Percentiles rank a stretch among this genome's conserved stretches.
Evolutionary conservation across 2,329 filamentous ascomycete genomes (phyloP).

Genomic region (Alternaria arborescens): DNA sequence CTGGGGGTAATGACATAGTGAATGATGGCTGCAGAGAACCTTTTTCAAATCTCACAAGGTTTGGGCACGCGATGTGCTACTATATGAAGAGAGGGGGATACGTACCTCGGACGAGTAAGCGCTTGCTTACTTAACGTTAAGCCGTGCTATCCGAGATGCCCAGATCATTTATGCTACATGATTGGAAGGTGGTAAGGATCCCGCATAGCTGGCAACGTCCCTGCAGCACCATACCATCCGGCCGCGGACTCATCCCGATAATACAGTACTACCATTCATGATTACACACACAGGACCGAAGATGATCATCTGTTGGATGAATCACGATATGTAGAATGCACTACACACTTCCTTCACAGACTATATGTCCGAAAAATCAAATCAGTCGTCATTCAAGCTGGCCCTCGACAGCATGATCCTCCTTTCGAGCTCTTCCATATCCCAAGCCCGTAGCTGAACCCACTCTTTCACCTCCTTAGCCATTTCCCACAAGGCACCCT

Average conservation of each 20-base stretch:
- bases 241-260: not conserved
- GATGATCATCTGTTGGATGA: not conserved
- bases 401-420: constrained; percentile 5
- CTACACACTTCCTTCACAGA: not conserved
- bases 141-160: not conserved
- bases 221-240: not conserved
- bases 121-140: not conserved
- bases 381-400: not conserved
- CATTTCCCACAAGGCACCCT: constrained; percentile 13
- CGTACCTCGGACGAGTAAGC: not conserved
- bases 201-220: not conserved
- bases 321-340: not conserved
- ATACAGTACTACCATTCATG: not conserved
- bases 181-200: not conserved
- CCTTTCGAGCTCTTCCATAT: constrained; percentile 2
- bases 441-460: constrained; percentile 17
- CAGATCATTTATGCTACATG: not conserved
- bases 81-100: no score
- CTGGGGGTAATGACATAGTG: no score
- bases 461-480: constrained; percentile 15
- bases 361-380: not conserved
- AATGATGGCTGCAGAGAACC: no score
- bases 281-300: not conserved
- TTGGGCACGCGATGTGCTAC: no score
- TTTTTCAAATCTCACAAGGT: no score